Conservation (phyloP, 2,329 filamentous ascomycete species). For the Neocucurbitaria cava region DNA sequence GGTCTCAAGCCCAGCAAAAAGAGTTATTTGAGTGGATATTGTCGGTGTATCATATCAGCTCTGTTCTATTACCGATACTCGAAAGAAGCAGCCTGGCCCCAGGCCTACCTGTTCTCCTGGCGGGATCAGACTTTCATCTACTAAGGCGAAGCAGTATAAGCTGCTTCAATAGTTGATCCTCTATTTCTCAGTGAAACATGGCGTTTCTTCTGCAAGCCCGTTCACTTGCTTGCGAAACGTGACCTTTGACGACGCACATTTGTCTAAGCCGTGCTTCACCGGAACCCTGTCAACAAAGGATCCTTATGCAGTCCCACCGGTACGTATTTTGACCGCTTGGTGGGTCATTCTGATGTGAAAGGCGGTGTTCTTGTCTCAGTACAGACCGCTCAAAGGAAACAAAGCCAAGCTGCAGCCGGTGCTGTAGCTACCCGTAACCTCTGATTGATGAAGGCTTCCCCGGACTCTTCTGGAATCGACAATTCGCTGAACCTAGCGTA, state of each 20-base stretch:
- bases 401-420: constrained; percentile 28
- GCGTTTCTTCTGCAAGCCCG: constrained; percentile 19
- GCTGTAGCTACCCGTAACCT: constrained; percentile 24
- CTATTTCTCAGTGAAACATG: constrained; percentile 11
- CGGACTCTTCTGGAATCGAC: constrained; percentile 22
- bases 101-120: constrained; percentile 2
- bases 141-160: not conserved
- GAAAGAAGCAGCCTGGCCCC: constrained; percentile 19
- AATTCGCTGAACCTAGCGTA: constrained; percentile 10
- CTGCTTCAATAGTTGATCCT: not conserved
- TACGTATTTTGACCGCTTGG: constrained; percentile 21
- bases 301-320: constrained; percentile 11
- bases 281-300: constrained; percentile 27
- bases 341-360: constrained; percentile 8
- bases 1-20: constrained; percentile 10
- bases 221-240: constrained; percentile 10
- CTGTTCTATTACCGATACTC: constrained; percentile 31
- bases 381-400: constrained; percentile 33
- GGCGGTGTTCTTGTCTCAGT: constrained; percentile 38
- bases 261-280: constrained; percentile 27
- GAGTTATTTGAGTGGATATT: constrained; percentile 24
- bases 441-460: constrained; percentile 8
- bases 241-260: constrained; percentile 13
- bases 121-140: not conserved
- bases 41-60: constrained; percentile 21